Conservation (phyloP, 768 basidiomycete species). For the Phylloporus sp. region DNA sequence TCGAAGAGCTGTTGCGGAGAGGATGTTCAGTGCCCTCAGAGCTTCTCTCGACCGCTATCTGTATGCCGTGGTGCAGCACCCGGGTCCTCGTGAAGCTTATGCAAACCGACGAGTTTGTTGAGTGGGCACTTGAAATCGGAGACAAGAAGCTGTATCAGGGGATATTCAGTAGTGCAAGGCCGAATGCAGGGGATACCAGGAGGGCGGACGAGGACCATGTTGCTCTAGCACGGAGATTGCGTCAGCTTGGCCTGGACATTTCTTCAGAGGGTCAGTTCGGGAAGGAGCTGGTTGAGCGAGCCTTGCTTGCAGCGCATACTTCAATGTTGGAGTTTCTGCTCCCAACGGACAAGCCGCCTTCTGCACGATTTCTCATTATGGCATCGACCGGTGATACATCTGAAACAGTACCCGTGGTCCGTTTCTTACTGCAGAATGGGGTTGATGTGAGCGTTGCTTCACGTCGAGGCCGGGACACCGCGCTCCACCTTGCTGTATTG, state of each 20-base stretch:
- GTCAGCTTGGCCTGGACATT: not conserved
- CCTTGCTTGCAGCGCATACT: not conserved
- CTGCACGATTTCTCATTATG: not conserved
- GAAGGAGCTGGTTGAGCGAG: not conserved
- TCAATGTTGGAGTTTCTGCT: not conserved
- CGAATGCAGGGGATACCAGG: not conserved
- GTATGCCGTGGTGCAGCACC: constrained; percentile 2
- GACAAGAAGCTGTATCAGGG: not conserved
- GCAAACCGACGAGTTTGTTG: not conserved
- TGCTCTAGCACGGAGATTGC: not conserved
- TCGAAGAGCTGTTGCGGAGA: not conserved
- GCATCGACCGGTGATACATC: not conserved
- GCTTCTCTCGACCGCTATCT: not conserved
- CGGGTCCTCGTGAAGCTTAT: not conserved
- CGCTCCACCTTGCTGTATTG: not conserved
- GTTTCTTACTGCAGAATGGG: no score
- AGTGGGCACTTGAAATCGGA: not conserved
- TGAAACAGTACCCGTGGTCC: no score
- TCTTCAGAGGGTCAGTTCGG: not conserved
- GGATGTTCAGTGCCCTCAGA: not conserved
- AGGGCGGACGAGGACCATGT: not conserved
- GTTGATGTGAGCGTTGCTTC: no score
- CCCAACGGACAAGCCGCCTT: not conserved
- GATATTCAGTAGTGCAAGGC: constrained; percentile 2
- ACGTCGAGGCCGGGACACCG: no score